Conservation (phyloP, 495 filamentous ascomycete genomes). For the Echria macrotheca region DNA sequence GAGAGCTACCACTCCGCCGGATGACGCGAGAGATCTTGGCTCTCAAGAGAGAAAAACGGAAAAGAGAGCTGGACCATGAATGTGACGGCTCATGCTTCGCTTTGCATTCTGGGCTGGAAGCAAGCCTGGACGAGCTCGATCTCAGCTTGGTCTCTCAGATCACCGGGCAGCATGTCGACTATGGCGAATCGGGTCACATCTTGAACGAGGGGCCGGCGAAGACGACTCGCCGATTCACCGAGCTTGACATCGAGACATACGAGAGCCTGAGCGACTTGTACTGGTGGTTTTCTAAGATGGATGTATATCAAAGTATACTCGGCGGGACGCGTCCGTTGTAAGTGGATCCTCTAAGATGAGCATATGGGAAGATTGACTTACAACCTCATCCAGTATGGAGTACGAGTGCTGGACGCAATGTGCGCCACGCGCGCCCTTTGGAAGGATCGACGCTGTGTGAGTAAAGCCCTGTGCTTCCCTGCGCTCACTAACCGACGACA, state of each 20-base stretch:
- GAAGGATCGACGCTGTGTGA: constrained; percentile 67
- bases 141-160: constrained; percentile 32
- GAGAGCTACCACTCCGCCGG: constrained; percentile 70
- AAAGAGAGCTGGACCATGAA: constrained; percentile 25
- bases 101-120: constrained; percentile 12
- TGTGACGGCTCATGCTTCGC: constrained; percentile 16
- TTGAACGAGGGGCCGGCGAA: background rate
- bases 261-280: constrained; percentile 80
- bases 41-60: constrained; percentile 38
- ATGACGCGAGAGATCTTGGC: constrained; percentile 64
- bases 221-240: constrained; percentile 41
- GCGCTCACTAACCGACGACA: constrained; percentile 11
- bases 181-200: constrained; percentile 22
- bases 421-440: constrained; percentile 74
- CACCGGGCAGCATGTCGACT: constrained; percentile 32
- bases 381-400: constrained; percentile 60
- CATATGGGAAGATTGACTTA: constrained; percentile 11
- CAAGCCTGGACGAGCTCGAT: constrained; percentile 28
- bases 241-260: constrained; percentile 71
- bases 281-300: constrained; percentile 96
- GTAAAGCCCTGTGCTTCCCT: constrained; percentile 17
- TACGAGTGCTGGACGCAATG: constrained; percentile 77
- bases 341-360: constrained; percentile 31
- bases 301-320: constrained; percentile 83
- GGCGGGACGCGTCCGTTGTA: constrained; percentile 82